A percentile compares a stretch with the other conserved stretches of the same genome.
These are phyloP conservation scores for Colletotrichum sp. DNA, from an alignment of 2,329 filamentous ascomycete species.

Conservation along the genomic window DNA sequence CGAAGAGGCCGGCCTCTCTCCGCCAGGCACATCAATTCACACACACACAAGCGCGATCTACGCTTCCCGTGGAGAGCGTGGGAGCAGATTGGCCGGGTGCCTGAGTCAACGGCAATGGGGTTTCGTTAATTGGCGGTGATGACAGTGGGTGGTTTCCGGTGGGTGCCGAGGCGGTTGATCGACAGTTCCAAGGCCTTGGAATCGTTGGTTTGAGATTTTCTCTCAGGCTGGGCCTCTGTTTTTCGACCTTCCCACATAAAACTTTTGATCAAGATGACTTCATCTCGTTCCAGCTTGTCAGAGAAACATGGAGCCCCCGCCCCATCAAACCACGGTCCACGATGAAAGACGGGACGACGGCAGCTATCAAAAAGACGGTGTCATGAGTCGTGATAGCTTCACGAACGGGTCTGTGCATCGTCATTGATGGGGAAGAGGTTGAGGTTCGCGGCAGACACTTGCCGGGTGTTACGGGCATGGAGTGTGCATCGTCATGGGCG, in stretches of 20 bases:
- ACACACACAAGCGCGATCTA: background rate
- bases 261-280: background rate
- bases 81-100: background rate
- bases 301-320: background rate
- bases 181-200: background rate
- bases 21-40: background rate
- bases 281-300: background rate
- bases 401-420: background rate
- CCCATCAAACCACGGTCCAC: background rate
- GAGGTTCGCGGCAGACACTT: background rate
- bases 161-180: background rate
- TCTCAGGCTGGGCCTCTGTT: background rate
- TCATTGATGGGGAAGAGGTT: background rate
- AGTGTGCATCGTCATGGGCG: background rate
- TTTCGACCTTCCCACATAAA: background rate
- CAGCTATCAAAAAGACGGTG: background rate
- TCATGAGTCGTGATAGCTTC: conserved; percentile 7
- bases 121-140: background rate
- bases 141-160: background rate
- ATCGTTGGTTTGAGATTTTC: background rate
- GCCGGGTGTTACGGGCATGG: background rate
- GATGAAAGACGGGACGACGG: background rate
- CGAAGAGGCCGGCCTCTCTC: background rate
- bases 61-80: background rate
- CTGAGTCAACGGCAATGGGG: background rate